These are phyloP conservation scores for Monilinia fructicola DNA, from an alignment of 2,329 filamentous ascomycete species.

Conservation along the genomic window DNA sequence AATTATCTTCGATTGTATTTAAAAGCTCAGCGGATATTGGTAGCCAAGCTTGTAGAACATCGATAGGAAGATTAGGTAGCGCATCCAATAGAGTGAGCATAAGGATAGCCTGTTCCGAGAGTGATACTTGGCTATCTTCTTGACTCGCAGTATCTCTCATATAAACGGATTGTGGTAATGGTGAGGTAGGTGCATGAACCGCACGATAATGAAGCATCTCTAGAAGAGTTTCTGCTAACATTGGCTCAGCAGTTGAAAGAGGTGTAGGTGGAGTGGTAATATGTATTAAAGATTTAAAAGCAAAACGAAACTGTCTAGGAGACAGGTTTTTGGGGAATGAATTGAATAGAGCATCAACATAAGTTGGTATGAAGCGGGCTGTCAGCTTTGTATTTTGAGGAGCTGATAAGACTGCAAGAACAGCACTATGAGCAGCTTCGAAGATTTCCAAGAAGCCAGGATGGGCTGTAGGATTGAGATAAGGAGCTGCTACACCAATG, in stretches of 20 bases:
- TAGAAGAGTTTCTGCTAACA: slow-evolving; percentile 63
- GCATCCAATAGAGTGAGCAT: slow-evolving; percentile 65
- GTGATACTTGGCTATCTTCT: slow-evolving; percentile 44
- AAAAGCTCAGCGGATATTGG: slow-evolving; percentile 60
- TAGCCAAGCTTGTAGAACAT: slow-evolving; percentile 64
- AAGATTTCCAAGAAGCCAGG: slow-evolving; percentile 61
- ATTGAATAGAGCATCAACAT: slow-evolving; percentile 65
- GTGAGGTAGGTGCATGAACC: slow-evolving; percentile 51
- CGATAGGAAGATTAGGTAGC: slow-evolving; percentile 58
- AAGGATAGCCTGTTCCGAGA: slow-evolving; percentile 60
- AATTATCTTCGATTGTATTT: slow-evolving; percentile 53
- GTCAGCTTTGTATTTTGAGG: slow-evolving; percentile 62
- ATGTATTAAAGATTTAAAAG: slow-evolving; percentile 66
- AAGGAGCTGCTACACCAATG: slow-evolving; percentile 61
- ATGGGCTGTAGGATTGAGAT: slow-evolving; percentile 51
- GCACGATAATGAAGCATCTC: slow-evolving; percentile 64
- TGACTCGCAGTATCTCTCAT: slow-evolving; percentile 39
- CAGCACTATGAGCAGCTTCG: slow-evolving; percentile 69
- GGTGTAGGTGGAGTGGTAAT: slow-evolving; percentile 64
- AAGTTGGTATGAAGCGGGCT: slow-evolving; percentile 63
- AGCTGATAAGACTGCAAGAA: slow-evolving; percentile 66
- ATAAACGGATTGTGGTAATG: slow-evolving; percentile 40
- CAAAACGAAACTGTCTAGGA: slow-evolving; percentile 66
- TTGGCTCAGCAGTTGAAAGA: slow-evolving; percentile 59
- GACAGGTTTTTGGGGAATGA: slow-evolving; percentile 67